Base-by-base conservation (phyloP, 2,329 filamentous ascomycete genomes). In the Fusarium nematophilum region DNA sequence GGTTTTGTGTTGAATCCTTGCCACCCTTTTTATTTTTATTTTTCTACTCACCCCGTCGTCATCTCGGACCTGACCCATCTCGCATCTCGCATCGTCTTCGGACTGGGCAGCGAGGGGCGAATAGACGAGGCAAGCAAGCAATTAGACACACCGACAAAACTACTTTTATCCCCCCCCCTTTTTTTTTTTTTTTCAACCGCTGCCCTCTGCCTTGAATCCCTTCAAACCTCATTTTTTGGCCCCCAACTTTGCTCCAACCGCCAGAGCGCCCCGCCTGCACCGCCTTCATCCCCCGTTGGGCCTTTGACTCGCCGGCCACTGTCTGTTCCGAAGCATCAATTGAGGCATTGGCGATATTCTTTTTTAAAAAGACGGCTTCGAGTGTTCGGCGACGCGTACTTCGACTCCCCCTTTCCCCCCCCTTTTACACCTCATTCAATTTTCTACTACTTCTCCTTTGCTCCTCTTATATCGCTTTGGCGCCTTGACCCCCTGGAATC, bases 221-320 rank as follows among this genome's bases (percentile, higher is more conserved):
- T 26, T 40, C 45, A 26, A 51, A 45, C 21, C 36, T 29, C 45
- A 30, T 46, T 44, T 61, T 36, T 36, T 37, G 49, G 51, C 61
- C 64, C 59, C 61, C 44, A 48, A 52, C 43, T 34, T 21, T 37
- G 21, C 33, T 31, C 18, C 37, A 55, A 49, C 13, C 50, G 27
- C 26, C 52, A 9, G 40, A 43, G 43, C 53, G 59, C 47, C 62
- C 62, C 62, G 31, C 40, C 34, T 52, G 53, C 55, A 38, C 53
- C 38, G 51, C 58, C 57, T 59, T 62, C 45, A 62, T 62, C 56
- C 57, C 29, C 48, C 47, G 50, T 43, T 56, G 52, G 53, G 33
- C 31, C 37, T 60, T 62, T 46, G 45, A 49, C 59, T 64, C 52
- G 47, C 29, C 48, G 56, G 52, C 53, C 61, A 52, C 54, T 57